A percentile compares a stretch with the other conserved stretches of the same genome.
Evolutionary conservation across 805 yeast species (phyloP).

Genomic region (Candida piceae): DNA sequence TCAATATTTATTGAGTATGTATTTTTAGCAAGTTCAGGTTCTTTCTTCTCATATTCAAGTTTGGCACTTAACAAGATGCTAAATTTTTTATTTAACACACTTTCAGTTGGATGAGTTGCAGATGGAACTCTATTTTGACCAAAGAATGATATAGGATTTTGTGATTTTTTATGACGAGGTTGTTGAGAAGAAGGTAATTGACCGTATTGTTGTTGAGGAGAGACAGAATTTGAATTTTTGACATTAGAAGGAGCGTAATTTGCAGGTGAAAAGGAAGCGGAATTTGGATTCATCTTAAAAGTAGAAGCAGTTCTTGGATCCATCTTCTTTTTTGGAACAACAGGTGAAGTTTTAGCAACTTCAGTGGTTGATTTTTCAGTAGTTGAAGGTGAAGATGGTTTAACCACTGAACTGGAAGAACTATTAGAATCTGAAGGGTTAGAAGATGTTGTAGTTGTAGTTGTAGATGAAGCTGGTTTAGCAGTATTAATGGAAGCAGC

Average conservation of each 20-base stretch:
- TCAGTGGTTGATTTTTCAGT: neutral
- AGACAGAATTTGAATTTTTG: slow-evolving; percentile 1
- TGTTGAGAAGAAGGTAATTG: slow-evolving; percentile 4
- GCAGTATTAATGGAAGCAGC: slow-evolving; percentile 15
- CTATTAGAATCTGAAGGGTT: neutral
- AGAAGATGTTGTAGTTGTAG: neutral
- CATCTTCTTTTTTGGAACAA: slow-evolving; percentile 39
- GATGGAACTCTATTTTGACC: slow-evolving; percentile 28
- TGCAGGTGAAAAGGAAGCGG: slow-evolving; percentile 58
- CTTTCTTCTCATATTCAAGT: slow-evolving; percentile 24
- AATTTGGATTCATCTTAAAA: slow-evolving; percentile 67
- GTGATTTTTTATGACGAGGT: slow-evolving; percentile 17
- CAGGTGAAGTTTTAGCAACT: slow-evolving; percentile 9
- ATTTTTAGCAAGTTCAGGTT: slow-evolving; percentile 18
- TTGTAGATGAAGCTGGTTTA: slow-evolving; percentile 9
- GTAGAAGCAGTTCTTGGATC: slow-evolving; percentile 52
- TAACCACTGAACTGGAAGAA: too few relatives aligned
- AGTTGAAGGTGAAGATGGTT: too few relatives aligned
- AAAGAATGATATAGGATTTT: slow-evolving; percentile 29
- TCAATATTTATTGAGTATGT: slow-evolving; percentile 42
- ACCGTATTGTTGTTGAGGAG: slow-evolving; percentile 1
- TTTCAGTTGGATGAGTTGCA: slow-evolving; percentile 12
- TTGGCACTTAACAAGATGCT: slow-evolving; percentile 48
- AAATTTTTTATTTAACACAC: slow-evolving; percentile 40
- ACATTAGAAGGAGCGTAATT: slow-evolving; percentile 10